Evolutionary conservation across 345 rosid genomes (phyloP), one percentile per base, ranked within the genome.

Genomic region (Luvunga scandens): DNA sequence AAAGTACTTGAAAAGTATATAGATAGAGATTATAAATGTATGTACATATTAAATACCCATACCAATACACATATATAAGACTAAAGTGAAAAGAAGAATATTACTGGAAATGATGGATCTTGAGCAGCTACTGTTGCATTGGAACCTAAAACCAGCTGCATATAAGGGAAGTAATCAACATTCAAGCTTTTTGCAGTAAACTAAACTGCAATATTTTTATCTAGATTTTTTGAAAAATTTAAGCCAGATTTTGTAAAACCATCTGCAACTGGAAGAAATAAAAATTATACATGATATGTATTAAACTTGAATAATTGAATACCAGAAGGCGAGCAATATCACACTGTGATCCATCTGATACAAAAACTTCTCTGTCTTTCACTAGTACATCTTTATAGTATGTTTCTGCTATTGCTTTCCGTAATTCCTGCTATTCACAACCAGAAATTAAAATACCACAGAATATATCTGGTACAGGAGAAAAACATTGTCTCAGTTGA

Each of bases 51-150:
- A 31, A 1, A 27, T 8, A 30, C n/a, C 31, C 38, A 63, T 21
- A 21, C 68, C 31, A 39, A 64, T 6, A 30, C 7, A 64, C 30
- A 39, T 28, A 38, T 22, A 24, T 68, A 24, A 68, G 56, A 50
- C 60, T 55, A 60, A 75, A 36, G 59, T 1, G 38, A 53, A 77
- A 71, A 42, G 68, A 28, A 73, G 73, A 9, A 79, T 59, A 33
- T 80, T 80, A 87, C 90, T 83, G 90, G 90, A 72, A 88, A 88
- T 21, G 86, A 80, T n/a, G 90, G 88, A 66, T 88, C 85, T 77
- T 82, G 88, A 18, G 85, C 87, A 53, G 90, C 85, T 67, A 82
- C 67, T 59, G 85, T 82, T 76, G 82, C 82, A 42, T 78, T 69
- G 66, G 87, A 65, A 39, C 90, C 90, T 10, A 88, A 61, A 34